Conservation (phyloP, 2,329 filamentous ascomycete genomes). For the Claviceps humidiphila region DNA sequence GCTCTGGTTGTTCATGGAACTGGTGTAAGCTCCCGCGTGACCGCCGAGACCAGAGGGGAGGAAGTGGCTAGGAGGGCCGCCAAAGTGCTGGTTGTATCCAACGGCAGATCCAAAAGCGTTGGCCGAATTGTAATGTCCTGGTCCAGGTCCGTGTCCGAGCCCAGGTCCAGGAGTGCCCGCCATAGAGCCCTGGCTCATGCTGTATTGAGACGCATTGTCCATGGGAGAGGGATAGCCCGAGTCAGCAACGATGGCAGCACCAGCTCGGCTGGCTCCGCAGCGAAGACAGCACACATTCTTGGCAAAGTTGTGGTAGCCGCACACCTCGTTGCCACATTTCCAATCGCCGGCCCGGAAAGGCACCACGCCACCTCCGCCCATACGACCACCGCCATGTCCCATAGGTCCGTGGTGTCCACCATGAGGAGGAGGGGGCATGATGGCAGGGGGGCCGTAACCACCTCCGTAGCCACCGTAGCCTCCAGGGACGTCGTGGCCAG, state of each 20-base stretch:
- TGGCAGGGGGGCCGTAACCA: conserved; percentile 55
- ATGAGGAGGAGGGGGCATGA: conserved; percentile 69
- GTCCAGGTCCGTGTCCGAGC: conserved; percentile 45
- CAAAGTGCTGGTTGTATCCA: conserved; percentile 68
- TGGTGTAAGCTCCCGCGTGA: conserved; percentile 59
- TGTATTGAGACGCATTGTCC: conserved; percentile 71
- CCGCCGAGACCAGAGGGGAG: conserved; percentile 70
- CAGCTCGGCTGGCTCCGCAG: conserved; percentile 87
- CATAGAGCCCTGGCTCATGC: conserved; percentile 82
- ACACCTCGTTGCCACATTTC: conserved; percentile 97
- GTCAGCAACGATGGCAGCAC: conserved; percentile 87
- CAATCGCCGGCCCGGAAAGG: conserved; percentile 97
- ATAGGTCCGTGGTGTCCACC: conserved; percentile 48
- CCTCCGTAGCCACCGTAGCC: conserved; percentile 54
- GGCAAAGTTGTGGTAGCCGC: conserved; percentile 97
- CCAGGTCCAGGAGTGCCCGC: conserved; percentile 60
- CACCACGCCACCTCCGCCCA: conserved; percentile 73
- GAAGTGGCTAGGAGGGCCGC: conserved; percentile 77
- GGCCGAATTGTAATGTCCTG: conserved; percentile 60
- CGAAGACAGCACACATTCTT: conserved; percentile 98
- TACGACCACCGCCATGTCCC: conserved; percentile 51
- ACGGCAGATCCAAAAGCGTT: conserved; percentile 53
- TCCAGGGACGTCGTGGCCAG: conserved; percentile 47
- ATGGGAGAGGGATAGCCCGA: conserved; percentile 84
- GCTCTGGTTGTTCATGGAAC: conserved; percentile 62